These are phyloP conservation scores for Penicillium sp. DNA, from an alignment of 2,329 filamentous ascomycete genomes.

Conservation along the genomic window DNA sequence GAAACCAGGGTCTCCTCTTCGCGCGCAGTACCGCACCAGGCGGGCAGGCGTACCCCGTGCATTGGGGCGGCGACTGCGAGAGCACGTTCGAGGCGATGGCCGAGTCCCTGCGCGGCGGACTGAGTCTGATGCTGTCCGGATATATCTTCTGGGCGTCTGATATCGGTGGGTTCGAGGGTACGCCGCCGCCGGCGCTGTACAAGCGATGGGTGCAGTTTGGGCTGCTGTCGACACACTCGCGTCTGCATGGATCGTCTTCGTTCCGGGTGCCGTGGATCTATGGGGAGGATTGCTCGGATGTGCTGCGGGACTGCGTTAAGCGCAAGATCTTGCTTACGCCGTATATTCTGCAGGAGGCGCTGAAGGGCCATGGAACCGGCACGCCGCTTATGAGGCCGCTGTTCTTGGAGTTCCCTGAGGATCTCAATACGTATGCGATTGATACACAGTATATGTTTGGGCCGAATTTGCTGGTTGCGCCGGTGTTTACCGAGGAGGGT, in stretches of 20 bases:
- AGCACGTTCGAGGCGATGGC: constrained; percentile 71
- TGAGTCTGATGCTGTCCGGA: constrained; percentile 62
- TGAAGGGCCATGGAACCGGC: constrained; percentile 51
- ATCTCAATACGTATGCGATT: constrained; percentile 64
- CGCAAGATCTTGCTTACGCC: constrained; percentile 58
- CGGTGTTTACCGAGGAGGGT: constrained; percentile 61
- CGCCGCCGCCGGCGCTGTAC: constrained; percentile 65
- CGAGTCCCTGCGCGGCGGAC: constrained; percentile 64
- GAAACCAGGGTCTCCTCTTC: constrained; percentile 61
- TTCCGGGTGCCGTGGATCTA: constrained; percentile 75
- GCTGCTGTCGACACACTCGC: constrained; percentile 66
- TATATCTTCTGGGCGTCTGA: constrained; percentile 69
- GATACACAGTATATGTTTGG: constrained; percentile 76
- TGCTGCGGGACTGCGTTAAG: constrained; percentile 54
- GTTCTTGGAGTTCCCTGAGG: constrained; percentile 68
- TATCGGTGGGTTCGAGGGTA: constrained; percentile 70
- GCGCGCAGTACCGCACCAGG: constrained; percentile 66
- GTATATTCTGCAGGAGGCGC: constrained; percentile 55
- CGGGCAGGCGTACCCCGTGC: constrained; percentile 65
- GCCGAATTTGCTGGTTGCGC: constrained; percentile 60
- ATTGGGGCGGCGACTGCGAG: constrained; percentile 74
- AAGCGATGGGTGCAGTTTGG: constrained; percentile 79
- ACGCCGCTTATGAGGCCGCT: constrained; percentile 63
- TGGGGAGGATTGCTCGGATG: constrained; percentile 59
- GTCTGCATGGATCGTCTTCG: constrained; percentile 66